These are phyloP conservation scores for Neonectria faginata DNA, from an alignment of 2,329 filamentous ascomycete species.

Conservation along the genomic window DNA sequence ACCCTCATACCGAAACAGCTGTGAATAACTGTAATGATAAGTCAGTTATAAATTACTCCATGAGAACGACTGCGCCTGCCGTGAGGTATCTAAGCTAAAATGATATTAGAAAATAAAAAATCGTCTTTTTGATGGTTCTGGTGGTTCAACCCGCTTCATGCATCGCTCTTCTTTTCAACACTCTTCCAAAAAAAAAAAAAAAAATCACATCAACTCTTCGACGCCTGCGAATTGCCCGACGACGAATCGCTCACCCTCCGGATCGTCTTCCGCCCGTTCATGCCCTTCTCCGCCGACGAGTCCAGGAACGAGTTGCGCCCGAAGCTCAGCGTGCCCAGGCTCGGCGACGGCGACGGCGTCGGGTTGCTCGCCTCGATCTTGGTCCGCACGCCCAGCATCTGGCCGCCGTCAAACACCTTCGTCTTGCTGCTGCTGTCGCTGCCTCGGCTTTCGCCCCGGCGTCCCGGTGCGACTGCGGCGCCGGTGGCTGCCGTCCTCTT, in stretches of 20 bases:
- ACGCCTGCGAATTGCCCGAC: slow-evolving; percentile 30
- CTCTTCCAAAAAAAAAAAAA: slow-evolving; percentile 1
- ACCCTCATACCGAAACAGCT: neutral
- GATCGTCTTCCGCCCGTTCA: slow-evolving; percentile 42
- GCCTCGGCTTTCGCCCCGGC: slow-evolving; percentile 38
- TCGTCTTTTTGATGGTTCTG: too few species aligned
- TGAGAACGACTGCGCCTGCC: slow-evolving; percentile 41
- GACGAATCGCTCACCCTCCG: slow-evolving; percentile 44
- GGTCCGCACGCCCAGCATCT: slow-evolving; percentile 42
- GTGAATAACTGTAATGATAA: neutral
- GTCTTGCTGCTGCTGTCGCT: slow-evolving; percentile 27
- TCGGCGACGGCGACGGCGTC: slow-evolving; percentile 35
- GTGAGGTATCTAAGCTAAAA: slow-evolving; percentile 31
- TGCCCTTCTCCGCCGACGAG: slow-evolving; percentile 33
- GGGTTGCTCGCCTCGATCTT: slow-evolving; percentile 44
- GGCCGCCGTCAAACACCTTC: slow-evolving; percentile 37
- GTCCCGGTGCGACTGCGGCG: neutral
- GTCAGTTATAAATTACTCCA: slow-evolving; percentile 37
- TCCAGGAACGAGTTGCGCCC: slow-evolving; percentile 43
- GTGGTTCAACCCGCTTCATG: slow-evolving; percentile 20
- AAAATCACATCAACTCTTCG: slow-evolving; percentile 21
- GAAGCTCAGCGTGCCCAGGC: slow-evolving; percentile 43
- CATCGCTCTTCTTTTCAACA: slow-evolving; percentile 10
- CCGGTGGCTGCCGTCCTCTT: neutral
- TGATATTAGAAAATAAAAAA: slow-evolving; percentile 24